Evolutionary conservation across 2,329 filamentous ascomycete species (phyloP).

Genomic region (Hypoxylon sp.): DNA sequence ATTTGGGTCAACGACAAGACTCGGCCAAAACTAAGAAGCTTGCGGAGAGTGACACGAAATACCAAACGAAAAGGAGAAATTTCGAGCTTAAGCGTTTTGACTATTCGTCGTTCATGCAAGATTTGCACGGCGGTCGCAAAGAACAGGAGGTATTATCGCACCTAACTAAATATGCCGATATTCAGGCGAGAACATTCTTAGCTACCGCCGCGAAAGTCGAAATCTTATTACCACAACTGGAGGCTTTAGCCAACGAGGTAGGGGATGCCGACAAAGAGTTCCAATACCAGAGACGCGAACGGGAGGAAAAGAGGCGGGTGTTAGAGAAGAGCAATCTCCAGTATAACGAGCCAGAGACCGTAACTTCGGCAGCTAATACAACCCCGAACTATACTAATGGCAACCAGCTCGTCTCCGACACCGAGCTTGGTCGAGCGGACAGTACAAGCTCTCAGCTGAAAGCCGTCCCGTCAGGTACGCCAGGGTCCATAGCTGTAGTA

Average conservation of each 20-base stretch:
- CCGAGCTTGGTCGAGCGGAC: conserved; percentile 77
- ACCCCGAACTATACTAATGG: conserved; percentile 58
- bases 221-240: conserved; percentile 85
- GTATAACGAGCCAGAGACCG: conserved; percentile 76
- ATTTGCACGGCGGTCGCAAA: conserved; percentile 98
- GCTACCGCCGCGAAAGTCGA: conserved; percentile 88
- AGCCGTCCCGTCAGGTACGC: conserved; percentile 60
- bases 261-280: conserved; percentile 95
- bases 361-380: conserved; percentile 55
- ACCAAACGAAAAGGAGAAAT: conserved; percentile 90
- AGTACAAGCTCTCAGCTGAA: conserved; percentile 78
- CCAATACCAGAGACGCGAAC: conserved; percentile 92
- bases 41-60: conserved; percentile 93
- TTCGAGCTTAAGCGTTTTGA: conserved; percentile 99
- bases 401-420: conserved; percentile 68
- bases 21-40: conserved; percentile 98
- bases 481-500: conserved; percentile 49
- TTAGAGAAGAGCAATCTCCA: conserved; percentile 87
- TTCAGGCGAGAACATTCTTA: conserved; percentile 86
- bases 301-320: conserved; percentile 91
- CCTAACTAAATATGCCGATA: conserved; percentile 92
- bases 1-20: conserved; percentile 95
- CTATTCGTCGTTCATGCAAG: conserved; percentile 99
- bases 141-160: conserved; percentile 97
- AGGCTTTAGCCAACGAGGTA: conserved; percentile 90